Base-by-base conservation (phyloP, 2,329 filamentous ascomycete species). In the Daldinia eschscholtzii region DNA sequence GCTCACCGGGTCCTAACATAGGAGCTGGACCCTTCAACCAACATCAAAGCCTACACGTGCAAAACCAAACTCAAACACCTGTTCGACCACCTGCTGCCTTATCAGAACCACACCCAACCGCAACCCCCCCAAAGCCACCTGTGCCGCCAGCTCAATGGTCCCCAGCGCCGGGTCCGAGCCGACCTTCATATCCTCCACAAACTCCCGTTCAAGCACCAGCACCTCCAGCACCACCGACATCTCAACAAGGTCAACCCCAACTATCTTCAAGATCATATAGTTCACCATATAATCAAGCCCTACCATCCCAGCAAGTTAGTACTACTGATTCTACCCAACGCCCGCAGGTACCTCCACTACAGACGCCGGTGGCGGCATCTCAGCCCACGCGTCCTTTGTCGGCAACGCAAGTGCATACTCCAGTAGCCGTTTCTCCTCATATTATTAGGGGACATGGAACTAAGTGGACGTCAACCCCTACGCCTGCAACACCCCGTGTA, bases 401-500 rank as follows among this genome's bases (percentile, higher is more conserved):
- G 20, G 46, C 65, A 52, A 60, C 70, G 2, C 70, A 72, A 64
- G 55, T 44, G 2, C 76, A 76, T 35, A 78, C 76, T 18, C 75
- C 77, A 4, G 30, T 69, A 4, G 65, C 68, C 61, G 56, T 71
- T 64, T 48, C 76, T 39, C 50, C 73, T 55, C 72, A 79, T 72
- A 69, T 80, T 46, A 68, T 80, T 56, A 75, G 79, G 64, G 78
- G 81, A 42, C 76, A 80, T 65, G 87, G 86, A 50, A 91, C 89
- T 0, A 86, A 85, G 73, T 91, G 89, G 88, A 86, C 83, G 2
- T 80, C 85, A 15, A 83, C 81, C 4, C 84, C 86, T 6, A 88
- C 87, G 0, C 86, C 87, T 3, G 87, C 87, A 4, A 91, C 89
- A 1, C 89, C 89, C 1, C 77, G 78, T 3, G 73, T 76, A 66